Evolutionary conservation across 2,329 filamentous ascomycete genomes (phyloP), one percentile per base, ranked within the genome.

Genomic region (Cyphellophora attinorum): DNA sequence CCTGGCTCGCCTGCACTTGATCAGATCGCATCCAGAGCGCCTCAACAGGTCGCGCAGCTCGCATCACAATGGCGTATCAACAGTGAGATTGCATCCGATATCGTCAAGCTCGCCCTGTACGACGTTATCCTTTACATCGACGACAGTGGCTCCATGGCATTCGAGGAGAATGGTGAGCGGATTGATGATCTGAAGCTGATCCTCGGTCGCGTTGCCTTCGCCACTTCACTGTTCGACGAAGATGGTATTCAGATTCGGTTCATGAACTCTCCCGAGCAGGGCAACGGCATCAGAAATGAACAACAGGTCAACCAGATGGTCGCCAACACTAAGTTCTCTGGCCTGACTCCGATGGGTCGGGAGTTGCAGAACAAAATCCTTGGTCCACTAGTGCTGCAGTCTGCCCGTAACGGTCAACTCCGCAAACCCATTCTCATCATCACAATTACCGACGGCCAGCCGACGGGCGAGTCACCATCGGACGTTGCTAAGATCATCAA

Each of bases 121-220:
- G 75, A 79, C 47, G 66, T 78, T 23, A 60, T 77, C 29, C 58
- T 79, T 31, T 79, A 76, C 51, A 72, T 79, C 36, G 76, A 81
- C 46, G 77, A 82, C 60, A 78, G 73, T 51, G 77, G 78, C 28
- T 81, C 76, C 13, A 81, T 82, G 67, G 65, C 72, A 37, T 80
- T 81, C 44, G 76, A 80, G 49, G 76, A 81, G 51, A 68, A 72
- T 38, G 77, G 76, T 28, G 68, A 75, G 48, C 73, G 78, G 40
- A 79, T 81, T 58, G 70, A 76, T 43, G 76, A 81, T 46, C 59
- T 82, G 45, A 70, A 70, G 51, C 63, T 79, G 46, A 79, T 81
- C 47, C 56, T 82, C 43, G 64, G 70, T 31, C 70, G 74, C 33
- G 75, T 79, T 34, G 70, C 76, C 13, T 77, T 69, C 38, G 76